Base-by-base conservation (phyloP, 176 grass and related monocot genomes). In the Hsuehochloa calcarea region DNA sequence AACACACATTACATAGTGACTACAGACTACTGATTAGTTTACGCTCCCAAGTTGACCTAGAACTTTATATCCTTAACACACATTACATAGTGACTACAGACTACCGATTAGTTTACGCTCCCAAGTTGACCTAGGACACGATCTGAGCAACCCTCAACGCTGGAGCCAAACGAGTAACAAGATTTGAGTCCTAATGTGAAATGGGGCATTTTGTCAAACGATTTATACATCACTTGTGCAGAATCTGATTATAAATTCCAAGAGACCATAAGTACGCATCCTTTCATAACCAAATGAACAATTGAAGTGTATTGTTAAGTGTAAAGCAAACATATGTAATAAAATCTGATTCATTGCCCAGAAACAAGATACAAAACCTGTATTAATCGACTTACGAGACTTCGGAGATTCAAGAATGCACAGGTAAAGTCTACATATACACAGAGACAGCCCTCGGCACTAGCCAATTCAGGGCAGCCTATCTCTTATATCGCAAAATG, bases 401-500 rank as follows among this genome's bases (percentile, higher is more conserved):
- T 64, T 56, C 50, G 10, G 47, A 77, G 34, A 43, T 38, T 52
- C 64, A 65, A 65, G 35, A 90, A 76, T 72, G 29, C 72, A 77
- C 83, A 77, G 65, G 26, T 52, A 41, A 77, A 59, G 1, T 81
- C 54, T 86, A 77, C 34, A 46, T 59, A 80, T 27, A 59, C 34
- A 37, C 5, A 34, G 41, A 71, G 10, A 44, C 25, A 73, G 45
- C 35, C 45, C 58, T 23, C 55, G 54, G 50, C 54, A 5, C 51
- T 77, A 77, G 16, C 3, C 15, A 58, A 61, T 65, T 41, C 20
- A 1, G 38, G 54, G 11, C 11, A 5, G 31, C 39, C 80, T 71
- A 69, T 78, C 72, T 65, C 44, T 86, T 86, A 39, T 39, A 34
- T 6, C 26, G 19, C 19, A 62, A 84, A 84, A 84, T 65, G 74